Evolutionary conservation across 2,329 filamentous ascomycete species (phyloP), one percentile per base, ranked within the genome.

Genomic region (Scedosporium apiospermum): DNA sequence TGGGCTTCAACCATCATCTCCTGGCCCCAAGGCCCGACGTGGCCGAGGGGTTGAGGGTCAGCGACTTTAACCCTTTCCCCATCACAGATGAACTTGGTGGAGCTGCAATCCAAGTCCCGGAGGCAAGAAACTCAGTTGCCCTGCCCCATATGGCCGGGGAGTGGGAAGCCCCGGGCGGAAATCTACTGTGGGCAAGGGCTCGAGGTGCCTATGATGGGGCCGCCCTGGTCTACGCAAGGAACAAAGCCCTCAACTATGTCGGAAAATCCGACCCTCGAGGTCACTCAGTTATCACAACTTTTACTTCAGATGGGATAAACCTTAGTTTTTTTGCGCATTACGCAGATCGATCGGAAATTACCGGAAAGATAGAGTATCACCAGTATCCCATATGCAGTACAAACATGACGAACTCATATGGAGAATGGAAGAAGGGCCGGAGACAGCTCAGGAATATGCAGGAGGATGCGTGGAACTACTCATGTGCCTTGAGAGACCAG

Each of bases 141-240:
- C 63, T 72, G 7, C 67, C 71, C 3, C 71, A 72, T 30, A 1
- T 72, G 0, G 67, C 69, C 4, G 71, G 69, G 4, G 70, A 72
- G 30, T 69, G 64, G 41, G 68, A 69, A 46, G 63, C 58, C 2
- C 57, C 18, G 6, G 62, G 61, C 4, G 63, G 64, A 7, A 30
- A 67, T 58, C 62, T 67, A 64, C 34, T 60, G 14, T 3, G 63
- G 41, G 68, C 68, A 9, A 64, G 38, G 49, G 12, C 67, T 10
- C 66, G 67, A 60, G 65, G 66, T 59, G 64, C 65, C 1, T 69
- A 70, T 46, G 65, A 68, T 42, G 71, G 71, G 6, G 69, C 70
- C 1, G 66, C 70, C 0, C 65, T 73, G 2, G 70, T 71, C 14
- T 68, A 70, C 27, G 67, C 66, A 4, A 65, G 71, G 18, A 71